Evolutionary conservation across 345 rosid genomes (phyloP).

Genomic region (Eucalyptus pumila): DNA sequence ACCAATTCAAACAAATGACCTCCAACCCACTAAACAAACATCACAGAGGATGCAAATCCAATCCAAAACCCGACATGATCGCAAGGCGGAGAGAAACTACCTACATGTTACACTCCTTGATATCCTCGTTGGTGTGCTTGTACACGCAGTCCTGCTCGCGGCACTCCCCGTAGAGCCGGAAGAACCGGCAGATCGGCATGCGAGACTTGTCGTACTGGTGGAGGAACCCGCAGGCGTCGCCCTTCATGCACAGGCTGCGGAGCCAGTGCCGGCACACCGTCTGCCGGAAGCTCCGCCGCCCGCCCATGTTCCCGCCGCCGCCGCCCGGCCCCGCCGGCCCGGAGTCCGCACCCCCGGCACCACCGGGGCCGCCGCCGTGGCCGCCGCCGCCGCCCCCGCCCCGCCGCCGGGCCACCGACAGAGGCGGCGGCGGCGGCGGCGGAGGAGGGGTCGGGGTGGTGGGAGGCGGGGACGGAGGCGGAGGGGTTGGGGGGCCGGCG

Average conservation of each 20-base stretch:
- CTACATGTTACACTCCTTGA: constrained; percentile 98
- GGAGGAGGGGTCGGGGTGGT: constrained; percentile 7
- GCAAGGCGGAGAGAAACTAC: not conserved
- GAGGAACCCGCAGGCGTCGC: constrained; percentile 96
- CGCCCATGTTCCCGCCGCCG: constrained; percentile 6
- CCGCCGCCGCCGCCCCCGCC: not conserved
- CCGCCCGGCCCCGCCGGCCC: not conserved
- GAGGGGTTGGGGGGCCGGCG: constrained; percentile 35
- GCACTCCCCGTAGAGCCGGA: constrained; percentile 87
- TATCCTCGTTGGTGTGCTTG: constrained; percentile 93
- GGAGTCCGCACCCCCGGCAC: not conserved
- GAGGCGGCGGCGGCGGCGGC: constrained; percentile 18
- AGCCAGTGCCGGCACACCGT: constrained; percentile 99
- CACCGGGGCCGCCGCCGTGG: not conserved
- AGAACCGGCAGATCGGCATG: constrained; percentile 94
- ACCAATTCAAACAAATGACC: not conserved
- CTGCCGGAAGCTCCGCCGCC: constrained; percentile 89
- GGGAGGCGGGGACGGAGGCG: constrained; percentile 46
- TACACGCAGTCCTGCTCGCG: constrained; percentile 97
- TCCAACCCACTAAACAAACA: not conserved
- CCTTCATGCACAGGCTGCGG: constrained; percentile 97
- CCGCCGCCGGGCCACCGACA: not conserved
- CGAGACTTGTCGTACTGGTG: constrained; percentile 97
- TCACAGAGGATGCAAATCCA: not conserved
- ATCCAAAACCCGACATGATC: not conserved